phyloP scores from a whole-genome alignment of 495 filamentous ascomycete species.

The Penicillium ucsense region DNA sequence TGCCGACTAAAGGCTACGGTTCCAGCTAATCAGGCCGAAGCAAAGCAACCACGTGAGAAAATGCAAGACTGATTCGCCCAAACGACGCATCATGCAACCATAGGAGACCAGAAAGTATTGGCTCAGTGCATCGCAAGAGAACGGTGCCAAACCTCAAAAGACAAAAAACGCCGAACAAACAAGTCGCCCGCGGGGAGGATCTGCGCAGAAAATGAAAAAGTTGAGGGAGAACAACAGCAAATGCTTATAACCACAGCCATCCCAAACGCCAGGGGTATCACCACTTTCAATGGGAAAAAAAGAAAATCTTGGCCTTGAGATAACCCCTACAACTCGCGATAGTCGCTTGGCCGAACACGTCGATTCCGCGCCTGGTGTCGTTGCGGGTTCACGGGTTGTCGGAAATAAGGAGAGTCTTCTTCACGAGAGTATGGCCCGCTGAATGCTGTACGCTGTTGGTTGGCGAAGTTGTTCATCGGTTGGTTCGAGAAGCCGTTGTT shows the following conservation, averaged over 20 bases:
- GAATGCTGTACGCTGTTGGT: conserved; percentile 64
- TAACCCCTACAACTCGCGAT: conserved; percentile 55
- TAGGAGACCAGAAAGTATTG: no score
- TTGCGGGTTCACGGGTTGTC: conserved; percentile 92
- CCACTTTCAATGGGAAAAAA: no score
- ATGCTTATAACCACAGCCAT: neutral
- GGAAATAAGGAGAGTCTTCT: conserved; percentile 88
- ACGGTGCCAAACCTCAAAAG: no score
- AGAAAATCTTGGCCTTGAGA: no score
- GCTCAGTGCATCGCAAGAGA: no score
- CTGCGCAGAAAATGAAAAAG: neutral
- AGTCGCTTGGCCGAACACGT: conserved; percentile 77
- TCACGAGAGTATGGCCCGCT: conserved; percentile 53
- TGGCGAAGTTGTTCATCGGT: conserved; percentile 45
- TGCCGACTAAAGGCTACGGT: no score
- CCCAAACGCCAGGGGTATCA: neutral
- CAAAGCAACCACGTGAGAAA: no score
- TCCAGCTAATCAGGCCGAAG: no score
- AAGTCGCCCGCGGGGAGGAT: neutral
- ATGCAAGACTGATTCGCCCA: no score
- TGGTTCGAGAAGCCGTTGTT: conserved; percentile 24
- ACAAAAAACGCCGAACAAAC: no score
- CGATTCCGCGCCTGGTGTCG: conserved; percentile 73
- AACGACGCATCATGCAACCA: no score
- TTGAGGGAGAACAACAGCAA: neutral